A percentile compares a stretch with the other conserved stretches of the same genome.
phyloP scores from a whole-genome alignment of 345 rosid genomes.

The Litchi chinensis region DNA sequence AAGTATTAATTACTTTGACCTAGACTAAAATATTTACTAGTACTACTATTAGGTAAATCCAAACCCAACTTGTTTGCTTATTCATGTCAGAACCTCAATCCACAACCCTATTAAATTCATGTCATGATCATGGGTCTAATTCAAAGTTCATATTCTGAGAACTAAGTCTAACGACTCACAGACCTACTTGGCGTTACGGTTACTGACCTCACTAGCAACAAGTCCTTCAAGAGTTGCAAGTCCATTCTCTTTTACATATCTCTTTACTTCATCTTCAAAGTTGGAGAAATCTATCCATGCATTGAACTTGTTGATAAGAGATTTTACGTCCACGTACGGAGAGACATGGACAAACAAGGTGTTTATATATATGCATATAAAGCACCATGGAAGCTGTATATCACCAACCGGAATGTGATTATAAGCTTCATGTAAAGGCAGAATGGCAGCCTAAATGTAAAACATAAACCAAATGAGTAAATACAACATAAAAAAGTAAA shows the following conservation, averaged over 20 bases:
- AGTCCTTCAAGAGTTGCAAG: conserved; percentile 28
- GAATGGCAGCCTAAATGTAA: conserved; percentile 16
- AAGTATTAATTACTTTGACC: too few species aligned
- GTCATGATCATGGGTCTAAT: too few species aligned
- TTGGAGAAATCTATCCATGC: neutral
- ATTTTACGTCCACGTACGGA: neutral
- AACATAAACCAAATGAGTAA: neutral
- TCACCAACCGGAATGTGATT: conserved; percentile 22
- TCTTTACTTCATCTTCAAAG: conserved; percentile 18
- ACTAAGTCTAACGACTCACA: neutral
- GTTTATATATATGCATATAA: conserved; percentile 28
- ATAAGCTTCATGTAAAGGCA: conserved; percentile 40
- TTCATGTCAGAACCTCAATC: too few species aligned
- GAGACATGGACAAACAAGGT: conserved; percentile 34
- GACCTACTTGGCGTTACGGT: neutral
- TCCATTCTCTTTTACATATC: conserved; percentile 19
- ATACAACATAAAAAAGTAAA: neutral
- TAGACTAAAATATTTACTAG: too few species aligned
- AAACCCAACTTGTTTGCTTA: too few species aligned
- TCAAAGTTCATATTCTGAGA: too few species aligned
- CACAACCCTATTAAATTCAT: too few species aligned
- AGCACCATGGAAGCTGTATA: conserved; percentile 36
- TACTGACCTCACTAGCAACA: conserved; percentile 24
- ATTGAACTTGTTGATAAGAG: conserved; percentile 19
- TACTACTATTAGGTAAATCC: too few species aligned